phyloP scores from a whole-genome alignment of 257 asterid genomes.

The Echium plantagineum region DNA sequence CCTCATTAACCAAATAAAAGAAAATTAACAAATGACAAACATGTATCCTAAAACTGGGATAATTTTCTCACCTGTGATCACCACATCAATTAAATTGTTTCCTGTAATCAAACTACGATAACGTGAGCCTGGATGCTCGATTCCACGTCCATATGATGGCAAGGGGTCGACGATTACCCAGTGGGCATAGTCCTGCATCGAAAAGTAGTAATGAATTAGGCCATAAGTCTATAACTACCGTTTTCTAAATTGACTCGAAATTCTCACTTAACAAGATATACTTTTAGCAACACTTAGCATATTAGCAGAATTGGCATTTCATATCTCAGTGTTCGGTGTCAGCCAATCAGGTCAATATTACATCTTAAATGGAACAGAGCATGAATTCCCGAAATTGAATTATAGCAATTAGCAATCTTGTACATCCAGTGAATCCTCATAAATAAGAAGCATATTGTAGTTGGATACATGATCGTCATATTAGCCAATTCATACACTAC shows the following conservation, averaged over 20 bases:
- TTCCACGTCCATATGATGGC: constrained; percentile 41
- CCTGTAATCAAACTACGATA: constrained; percentile 37
- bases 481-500: too few relatives aligned
- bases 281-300: too few relatives aligned
- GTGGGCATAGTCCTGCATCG: constrained; percentile 20
- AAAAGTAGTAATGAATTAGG: too few relatives aligned
- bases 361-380: not conserved
- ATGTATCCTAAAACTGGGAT: not conserved
- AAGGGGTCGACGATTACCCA: constrained; percentile 34
- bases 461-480: too few relatives aligned
- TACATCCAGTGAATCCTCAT: not conserved
- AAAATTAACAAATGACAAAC: not conserved
- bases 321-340: not conserved
- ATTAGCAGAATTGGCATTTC: not conserved
- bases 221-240: too few relatives aligned
- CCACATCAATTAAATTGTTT: constrained; percentile 29
- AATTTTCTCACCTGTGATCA: constrained; percentile 27
- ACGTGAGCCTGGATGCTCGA: constrained; percentile 27
- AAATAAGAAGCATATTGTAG: too few relatives aligned
- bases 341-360: not conserved
- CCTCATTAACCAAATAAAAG: too few relatives aligned
- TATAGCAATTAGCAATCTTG: not conserved
- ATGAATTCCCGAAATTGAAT: not conserved
- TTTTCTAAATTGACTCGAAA: too few relatives aligned
- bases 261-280: too few relatives aligned